A percentile compares a stretch with the other conserved stretches of the same genome.
These are phyloP conservation scores for Neurospora sp. DNA, from an alignment of 495 filamentous ascomycete genomes.

Conservation along the genomic window DNA sequence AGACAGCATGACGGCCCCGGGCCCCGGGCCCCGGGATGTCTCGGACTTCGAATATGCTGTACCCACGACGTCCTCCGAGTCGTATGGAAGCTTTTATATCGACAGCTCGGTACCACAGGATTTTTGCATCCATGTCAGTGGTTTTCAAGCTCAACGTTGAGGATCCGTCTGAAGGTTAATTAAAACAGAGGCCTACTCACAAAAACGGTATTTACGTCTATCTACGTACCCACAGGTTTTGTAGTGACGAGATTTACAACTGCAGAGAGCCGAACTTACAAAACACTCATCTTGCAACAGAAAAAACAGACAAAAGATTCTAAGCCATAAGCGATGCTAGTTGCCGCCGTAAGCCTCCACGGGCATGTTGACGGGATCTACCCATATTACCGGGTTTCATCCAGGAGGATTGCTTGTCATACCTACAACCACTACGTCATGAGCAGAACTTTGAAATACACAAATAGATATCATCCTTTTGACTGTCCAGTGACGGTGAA, in stretches of 20 bases:
- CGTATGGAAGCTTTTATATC: not conserved
- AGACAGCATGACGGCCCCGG: not conserved
- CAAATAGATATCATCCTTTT: not conserved
- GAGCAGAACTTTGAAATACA: not conserved
- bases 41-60: not conserved
- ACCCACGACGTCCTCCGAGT: not conserved
- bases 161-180: not conserved
- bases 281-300: not conserved
- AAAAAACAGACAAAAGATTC: not conserved
- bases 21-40: not conserved
- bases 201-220: not conserved
- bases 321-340: not conserved
- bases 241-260: not conserved
- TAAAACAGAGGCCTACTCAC: not conserved
- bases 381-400: not conserved
- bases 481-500: not conserved
- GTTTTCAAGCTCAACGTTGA: not conserved
- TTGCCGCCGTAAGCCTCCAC: not conserved
- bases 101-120: not conserved
- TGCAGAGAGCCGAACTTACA: not conserved
- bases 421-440: not conserved
- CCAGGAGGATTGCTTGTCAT: not conserved
- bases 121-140: not conserved
- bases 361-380: not conserved
- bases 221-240: not conserved